Conservation (phyloP, 2,329 filamentous ascomycete species). For the Pseudogymnoascus sp. region DNA sequence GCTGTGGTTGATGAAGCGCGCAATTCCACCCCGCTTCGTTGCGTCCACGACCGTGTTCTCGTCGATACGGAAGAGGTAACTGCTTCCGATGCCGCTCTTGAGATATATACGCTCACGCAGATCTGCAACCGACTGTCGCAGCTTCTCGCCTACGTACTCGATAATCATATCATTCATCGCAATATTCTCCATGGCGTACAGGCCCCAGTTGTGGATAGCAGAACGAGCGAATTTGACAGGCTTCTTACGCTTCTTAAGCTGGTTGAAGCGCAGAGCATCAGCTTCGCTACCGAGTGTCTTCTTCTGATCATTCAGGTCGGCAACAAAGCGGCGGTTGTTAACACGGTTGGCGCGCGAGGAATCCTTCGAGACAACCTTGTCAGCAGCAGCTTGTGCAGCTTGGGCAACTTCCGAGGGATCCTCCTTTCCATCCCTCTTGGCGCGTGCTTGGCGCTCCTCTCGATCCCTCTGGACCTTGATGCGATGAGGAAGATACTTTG, state of each 20-base stretch:
- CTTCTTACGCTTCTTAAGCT: conserved; percentile 99
- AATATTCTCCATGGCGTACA: conserved; percentile 97
- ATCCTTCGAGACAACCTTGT: conserved; percentile 76
- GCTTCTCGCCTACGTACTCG: conserved; percentile 96
- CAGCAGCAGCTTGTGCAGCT: conserved; percentile 63
- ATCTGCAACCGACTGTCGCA: conserved; percentile 95
- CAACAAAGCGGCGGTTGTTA: conserved; percentile 89
- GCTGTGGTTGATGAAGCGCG: conserved; percentile 96
- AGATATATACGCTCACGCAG: conserved; percentile 86
- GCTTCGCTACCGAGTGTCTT: conserved; percentile 75
- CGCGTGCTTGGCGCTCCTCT: conserved; percentile 78
- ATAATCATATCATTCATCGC: conserved; percentile 99
- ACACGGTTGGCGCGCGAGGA: conserved; percentile 90
- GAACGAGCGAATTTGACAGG: conserved; percentile 96
- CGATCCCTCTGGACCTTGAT: conserved; percentile 90
- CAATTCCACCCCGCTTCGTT: conserved; percentile 96
- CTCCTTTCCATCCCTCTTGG: conserved; percentile 49
- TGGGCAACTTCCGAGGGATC: conserved; percentile 56
- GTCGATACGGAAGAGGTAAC: conserved; percentile 95
- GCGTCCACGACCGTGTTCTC: conserved; percentile 97
- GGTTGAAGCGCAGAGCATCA: conserved; percentile 93
- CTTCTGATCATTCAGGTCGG: conserved; percentile 92
- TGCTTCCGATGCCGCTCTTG: conserved; percentile 93
- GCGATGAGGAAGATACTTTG: conserved; percentile 93
- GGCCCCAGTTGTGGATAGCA: conserved; percentile 96